Conservation (phyloP, 2,329 filamentous ascomycete species). For the Scopulariopsis brevicaulis region DNA sequence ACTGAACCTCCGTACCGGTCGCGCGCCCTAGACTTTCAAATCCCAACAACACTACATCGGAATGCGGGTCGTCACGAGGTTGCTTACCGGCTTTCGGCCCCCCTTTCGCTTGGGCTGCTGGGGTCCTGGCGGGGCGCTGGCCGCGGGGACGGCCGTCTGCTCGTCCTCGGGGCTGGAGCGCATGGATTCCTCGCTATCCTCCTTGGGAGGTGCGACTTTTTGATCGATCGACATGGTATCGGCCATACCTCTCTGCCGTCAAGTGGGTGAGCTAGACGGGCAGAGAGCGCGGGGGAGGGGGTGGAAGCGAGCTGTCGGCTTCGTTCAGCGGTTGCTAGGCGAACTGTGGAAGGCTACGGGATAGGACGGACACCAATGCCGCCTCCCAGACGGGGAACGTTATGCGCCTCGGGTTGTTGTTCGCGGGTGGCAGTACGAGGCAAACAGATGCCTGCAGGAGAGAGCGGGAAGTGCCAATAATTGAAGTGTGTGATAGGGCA, state of each 20-base stretch:
- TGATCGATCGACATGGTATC: conserved; percentile 58
- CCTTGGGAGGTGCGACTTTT: conserved; percentile 37
- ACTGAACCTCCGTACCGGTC: neutral
- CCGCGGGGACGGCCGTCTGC: conserved; percentile 19
- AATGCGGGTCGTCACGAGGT: neutral
- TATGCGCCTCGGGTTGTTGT: neutral
- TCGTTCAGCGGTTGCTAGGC: neutral
- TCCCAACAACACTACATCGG: neutral
- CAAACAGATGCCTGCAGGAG: neutral
- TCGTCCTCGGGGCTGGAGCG: conserved; percentile 50
- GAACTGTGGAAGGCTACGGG: neutral
- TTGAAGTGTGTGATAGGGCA: neutral
- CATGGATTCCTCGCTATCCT: conserved; percentile 51
- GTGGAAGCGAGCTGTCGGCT: neutral
- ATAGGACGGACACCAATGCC: neutral
- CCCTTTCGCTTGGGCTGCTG: conserved; percentile 88
- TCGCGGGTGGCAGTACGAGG: neutral
- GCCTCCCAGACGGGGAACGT: neutral
- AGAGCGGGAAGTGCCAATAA: neutral
- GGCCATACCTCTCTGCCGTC: conserved; percentile 38
- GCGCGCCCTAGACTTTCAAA: neutral
- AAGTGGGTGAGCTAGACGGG: neutral
- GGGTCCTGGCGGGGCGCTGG: conserved; percentile 31
- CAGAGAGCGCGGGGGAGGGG: neutral
- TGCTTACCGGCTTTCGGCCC: conserved; percentile 82